Percentiles rank a stretch among this genome's conserved stretches.
Conservation (phyloP, 169 alveolate genomes). For the Plasmodium reichenowi region DNA sequence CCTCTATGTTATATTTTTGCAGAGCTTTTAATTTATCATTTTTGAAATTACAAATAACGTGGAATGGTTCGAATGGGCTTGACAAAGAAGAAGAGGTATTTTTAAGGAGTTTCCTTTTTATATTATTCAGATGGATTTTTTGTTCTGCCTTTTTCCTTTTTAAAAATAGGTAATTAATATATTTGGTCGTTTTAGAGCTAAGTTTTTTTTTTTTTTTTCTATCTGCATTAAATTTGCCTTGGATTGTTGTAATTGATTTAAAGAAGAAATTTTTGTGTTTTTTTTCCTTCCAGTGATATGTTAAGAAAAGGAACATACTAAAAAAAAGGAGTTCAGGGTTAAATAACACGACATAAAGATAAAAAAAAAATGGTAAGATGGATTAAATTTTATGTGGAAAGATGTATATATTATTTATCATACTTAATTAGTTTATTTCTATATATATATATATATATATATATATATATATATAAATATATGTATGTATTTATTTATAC, state of each 20-base stretch:
- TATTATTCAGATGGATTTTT: conserved; percentile 2
- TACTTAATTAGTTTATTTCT: no score
- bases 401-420: no score
- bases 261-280: neutral
- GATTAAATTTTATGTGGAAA: no score
- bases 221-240: conserved; percentile 7
- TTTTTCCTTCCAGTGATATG: conserved; percentile 2
- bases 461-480: no score
- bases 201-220: conserved; percentile 47
- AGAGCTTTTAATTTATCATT: conserved; percentile 17
- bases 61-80: conserved; percentile 18
- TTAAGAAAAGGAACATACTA: conserved; percentile 28
- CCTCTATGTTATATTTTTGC: conserved; percentile 1
- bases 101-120: conserved; percentile 44
- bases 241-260: conserved; percentile 1
- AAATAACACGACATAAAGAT: no score
- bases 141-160: conserved; percentile 44
- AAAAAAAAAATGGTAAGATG: no score
- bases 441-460: no score
- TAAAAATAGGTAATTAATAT: conserved; percentile 42
- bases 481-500: no score
- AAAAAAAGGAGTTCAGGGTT: no score
- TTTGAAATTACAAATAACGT: conserved; percentile 42
- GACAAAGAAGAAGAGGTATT: conserved; percentile 11
- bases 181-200: conserved; percentile 58